Base-by-base conservation (phyloP, 331 rosid genomes). In the Acacia pycnantha region DNA sequence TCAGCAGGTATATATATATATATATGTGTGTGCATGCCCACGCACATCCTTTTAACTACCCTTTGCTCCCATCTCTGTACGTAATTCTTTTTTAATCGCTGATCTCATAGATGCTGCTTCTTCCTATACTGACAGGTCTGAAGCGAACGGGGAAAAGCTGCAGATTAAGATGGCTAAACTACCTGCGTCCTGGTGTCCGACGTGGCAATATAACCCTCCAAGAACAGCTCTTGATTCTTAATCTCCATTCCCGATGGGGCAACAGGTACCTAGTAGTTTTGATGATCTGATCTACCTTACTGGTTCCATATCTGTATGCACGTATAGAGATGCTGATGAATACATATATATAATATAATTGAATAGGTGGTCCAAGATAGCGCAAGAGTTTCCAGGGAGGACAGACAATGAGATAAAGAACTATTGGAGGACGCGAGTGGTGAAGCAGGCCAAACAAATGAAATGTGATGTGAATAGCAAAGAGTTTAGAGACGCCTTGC, bases 341-440 rank as follows among this genome's bases (percentile, higher is more conserved):
- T 24, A 22, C 11, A 27, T 4, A 46, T 53, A 14, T 84, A 26
- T 21, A 6, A 2, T n/a, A 26, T 21, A 19, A 2, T n/a, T 47
- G 3, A 29, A 64, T 29, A 95, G 99, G 90, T 96, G 99, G 99
- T 94, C 99, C 22, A 94, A 91, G 77, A 96, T 96, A 77, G 99
- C 98, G 6, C 93, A 94, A 50, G 88, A 74, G 50, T 76, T 96
- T 82, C 97, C 98, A 0, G 99, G 99, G 0, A 90, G 99, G 77
- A 94, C 98, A 10, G 99, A 96, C 82, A 96, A 96, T 33, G 99
- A 96, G 85, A 91, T 96, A 22, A 96, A 96, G 82, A 96, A 96
- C 79, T 96, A 91, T 33, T 96, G 99, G 99, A 92, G 99, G 83
- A 96, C 99, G 0, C 84, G 98, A 59, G 98, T 96, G 53, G 94